Evolutionary conservation across 352 stramenopile species (phyloP), one percentile per base, ranked within the genome.

Genomic region (Pythium biforme): DNA sequence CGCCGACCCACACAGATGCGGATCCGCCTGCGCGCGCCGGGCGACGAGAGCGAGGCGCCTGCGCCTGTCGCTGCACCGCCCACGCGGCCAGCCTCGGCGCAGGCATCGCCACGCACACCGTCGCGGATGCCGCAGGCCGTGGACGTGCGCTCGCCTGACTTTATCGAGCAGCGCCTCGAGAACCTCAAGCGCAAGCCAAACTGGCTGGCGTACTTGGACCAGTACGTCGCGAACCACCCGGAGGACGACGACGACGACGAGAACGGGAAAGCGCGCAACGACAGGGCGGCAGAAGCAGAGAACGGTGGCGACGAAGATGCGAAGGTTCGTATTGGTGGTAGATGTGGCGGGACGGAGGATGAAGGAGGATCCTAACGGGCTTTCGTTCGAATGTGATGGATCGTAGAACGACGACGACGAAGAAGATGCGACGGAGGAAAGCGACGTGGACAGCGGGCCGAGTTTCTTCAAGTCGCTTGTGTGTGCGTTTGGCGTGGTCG

Each of bases 91-190:
- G 40, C 47, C n/a, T 62, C 60, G 12, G 49, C 41, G 33, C 77
- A 71, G 63, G 70, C 72, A 25, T 69, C 69, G 62, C 62, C 41
- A 37, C 50, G 19, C 37, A 69, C 40, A 53, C 33, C 58, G 15
- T 33, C 69, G 31, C 54, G 49, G n/a, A 53, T 62, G n/a, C 62
- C 79, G 34, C 79, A 71, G 27, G 78, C 72, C n/a, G 69, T 89
- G 23, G 83, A 92, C 64, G 69, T 94, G 60, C 66, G 75, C 39
- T 91, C 86, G 54, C 82, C 85, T 53, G 86, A 94, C 52, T 88
- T 88, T 69, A 94, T 94, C 34, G 83, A 90, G 51, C 77, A 94
- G 66, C 82, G 86, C 17, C 72, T 94, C 54, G 86, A 94, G 61
- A 94, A 94, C 74, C 79, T 94, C 68, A 94, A 94, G 72, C 76